These are phyloP conservation scores for Rhynchospora tenuis DNA, from an alignment of 176 grass and related monocot genomes.

Conservation along the genomic window DNA sequence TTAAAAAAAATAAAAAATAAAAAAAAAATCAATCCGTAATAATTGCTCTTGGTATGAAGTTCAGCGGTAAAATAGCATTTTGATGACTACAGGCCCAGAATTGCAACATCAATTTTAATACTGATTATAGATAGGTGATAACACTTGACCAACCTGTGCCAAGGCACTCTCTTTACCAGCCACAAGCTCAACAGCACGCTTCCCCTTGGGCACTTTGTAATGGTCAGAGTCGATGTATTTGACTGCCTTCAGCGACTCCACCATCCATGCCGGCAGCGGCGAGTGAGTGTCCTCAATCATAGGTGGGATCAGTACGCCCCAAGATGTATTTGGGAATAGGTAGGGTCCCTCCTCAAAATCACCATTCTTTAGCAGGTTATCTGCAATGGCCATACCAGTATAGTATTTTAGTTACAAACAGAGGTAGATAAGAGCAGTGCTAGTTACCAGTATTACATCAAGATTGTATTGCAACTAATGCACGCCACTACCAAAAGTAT, in stretches of 20 bases:
- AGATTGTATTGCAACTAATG: background rate
- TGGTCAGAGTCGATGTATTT: slow-evolving; percentile 88
- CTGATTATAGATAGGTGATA: background rate
- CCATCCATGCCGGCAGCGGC: slow-evolving; percentile 74
- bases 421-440: background rate
- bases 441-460: background rate
- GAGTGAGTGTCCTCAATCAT: slow-evolving; percentile 95
- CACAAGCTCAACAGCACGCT: slow-evolving; percentile 76
- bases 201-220: slow-evolving; percentile 67
- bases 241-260: slow-evolving; percentile 82
- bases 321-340: slow-evolving; percentile 61
- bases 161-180: slow-evolving; percentile 80
- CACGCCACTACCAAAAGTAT: too few relatives aligned
- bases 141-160: slow-evolving; percentile 18
- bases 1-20: too few relatives aligned
- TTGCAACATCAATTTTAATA: background rate
- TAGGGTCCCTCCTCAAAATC: slow-evolving; percentile 89
- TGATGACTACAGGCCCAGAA: background rate
- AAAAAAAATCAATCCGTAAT: background rate
- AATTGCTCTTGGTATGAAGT: background rate
- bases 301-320: slow-evolving; percentile 78
- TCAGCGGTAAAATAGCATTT: background rate
- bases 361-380: slow-evolving; percentile 86
- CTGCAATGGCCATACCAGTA: slow-evolving; percentile 8
- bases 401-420: background rate